phyloP scores from a whole-genome alignment of 345 rosid genomes.

The Corchorus capsularis region DNA sequence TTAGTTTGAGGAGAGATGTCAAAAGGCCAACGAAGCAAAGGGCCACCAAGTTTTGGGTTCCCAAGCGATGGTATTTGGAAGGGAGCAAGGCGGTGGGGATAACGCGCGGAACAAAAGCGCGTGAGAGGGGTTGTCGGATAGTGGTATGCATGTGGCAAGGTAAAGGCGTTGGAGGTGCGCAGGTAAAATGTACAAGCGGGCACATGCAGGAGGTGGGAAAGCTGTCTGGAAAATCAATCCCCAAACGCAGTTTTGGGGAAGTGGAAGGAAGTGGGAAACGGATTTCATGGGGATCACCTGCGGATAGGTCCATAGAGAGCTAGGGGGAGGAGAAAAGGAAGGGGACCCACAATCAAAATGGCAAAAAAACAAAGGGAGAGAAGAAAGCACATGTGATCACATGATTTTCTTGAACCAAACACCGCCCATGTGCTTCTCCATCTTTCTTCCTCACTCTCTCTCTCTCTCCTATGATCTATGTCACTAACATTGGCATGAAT shows the following conservation, averaged over 20 bases:
- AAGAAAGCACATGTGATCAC: slow-evolving; percentile 50
- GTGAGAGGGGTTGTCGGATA: neutral
- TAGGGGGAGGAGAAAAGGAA: too few species aligned
- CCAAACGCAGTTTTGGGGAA: neutral
- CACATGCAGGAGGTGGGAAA: slow-evolving; percentile 19
- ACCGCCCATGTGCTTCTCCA: slow-evolving; percentile 41
- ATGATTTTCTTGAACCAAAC: slow-evolving; percentile 47
- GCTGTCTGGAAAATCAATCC: slow-evolving; percentile 3
- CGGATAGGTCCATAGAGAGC: neutral
- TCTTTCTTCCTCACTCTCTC: slow-evolving; percentile 22
- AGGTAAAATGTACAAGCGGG: slow-evolving; percentile 5
- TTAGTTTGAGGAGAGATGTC: slow-evolving; percentile 33
- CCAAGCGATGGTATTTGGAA: slow-evolving; percentile 15
- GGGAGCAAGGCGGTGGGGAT: neutral
- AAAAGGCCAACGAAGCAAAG: slow-evolving; percentile 53
- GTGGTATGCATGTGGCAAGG: slow-evolving; percentile 27
- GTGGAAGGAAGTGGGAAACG: neutral
- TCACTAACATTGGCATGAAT: slow-evolving; percentile 25
- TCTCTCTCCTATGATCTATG: too few species aligned
- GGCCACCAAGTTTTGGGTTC: slow-evolving; percentile 25
- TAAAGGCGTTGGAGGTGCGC: neutral
- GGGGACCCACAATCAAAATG: too few species aligned
- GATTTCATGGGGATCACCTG: slow-evolving; percentile 20
- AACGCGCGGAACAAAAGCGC: neutral
- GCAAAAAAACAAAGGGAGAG: too few species aligned